A percentile compares a stretch with the other conserved stretches of the same genome.
Conservation (phyloP, 306 rosid genomes). For the Cicer yamashitae region DNA sequence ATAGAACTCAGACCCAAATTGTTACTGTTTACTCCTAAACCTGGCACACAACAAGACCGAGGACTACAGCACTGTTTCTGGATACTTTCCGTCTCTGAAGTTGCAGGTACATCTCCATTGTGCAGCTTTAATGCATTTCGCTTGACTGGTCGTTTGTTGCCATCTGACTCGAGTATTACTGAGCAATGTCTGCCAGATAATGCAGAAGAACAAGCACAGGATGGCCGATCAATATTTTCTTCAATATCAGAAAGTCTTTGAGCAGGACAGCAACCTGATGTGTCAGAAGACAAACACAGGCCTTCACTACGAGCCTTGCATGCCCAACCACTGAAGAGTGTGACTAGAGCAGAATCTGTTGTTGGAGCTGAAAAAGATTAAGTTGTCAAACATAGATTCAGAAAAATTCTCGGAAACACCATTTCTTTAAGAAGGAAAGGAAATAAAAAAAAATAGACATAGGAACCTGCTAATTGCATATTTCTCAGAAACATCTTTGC, state of each 20-base stretch:
- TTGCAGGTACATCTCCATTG: slow-evolving; percentile 53
- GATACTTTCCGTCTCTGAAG: slow-evolving; percentile 53
- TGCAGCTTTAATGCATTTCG: slow-evolving; percentile 49
- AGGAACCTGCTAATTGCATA: slow-evolving; percentile 91
- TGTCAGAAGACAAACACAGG: slow-evolving; percentile 76
- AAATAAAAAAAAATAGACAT: slow-evolving; percentile 35
- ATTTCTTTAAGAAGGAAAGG: slow-evolving; percentile 41
- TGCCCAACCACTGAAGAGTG: slow-evolving; percentile 98
- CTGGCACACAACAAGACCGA: slow-evolving; percentile 87
- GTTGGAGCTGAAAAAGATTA: slow-evolving; percentile 79
- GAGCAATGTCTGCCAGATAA: slow-evolving; percentile 61
- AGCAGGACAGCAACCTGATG: slow-evolving; percentile 78
- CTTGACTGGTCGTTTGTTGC: slow-evolving; percentile 60
- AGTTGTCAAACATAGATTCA: slow-evolving; percentile 48
- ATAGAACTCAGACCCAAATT: slow-evolving; percentile 79
- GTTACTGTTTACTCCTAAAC: slow-evolving; percentile 85
- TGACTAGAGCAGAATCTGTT: slow-evolving; percentile 82
- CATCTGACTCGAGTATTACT: slow-evolving; percentile 59
- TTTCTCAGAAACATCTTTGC: slow-evolving; percentile 72
- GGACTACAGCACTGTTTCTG: slow-evolving; percentile 64
- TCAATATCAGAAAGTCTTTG: slow-evolving; percentile 71
- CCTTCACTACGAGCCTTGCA: slow-evolving; percentile 94
- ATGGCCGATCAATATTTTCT: slow-evolving; percentile 61
- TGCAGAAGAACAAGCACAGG: slow-evolving; percentile 65
- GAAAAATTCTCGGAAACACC: neutral